These are phyloP conservation scores for Inga leiocalycina DNA, from an alignment of 306 rosid species.

Conservation along the genomic window DNA sequence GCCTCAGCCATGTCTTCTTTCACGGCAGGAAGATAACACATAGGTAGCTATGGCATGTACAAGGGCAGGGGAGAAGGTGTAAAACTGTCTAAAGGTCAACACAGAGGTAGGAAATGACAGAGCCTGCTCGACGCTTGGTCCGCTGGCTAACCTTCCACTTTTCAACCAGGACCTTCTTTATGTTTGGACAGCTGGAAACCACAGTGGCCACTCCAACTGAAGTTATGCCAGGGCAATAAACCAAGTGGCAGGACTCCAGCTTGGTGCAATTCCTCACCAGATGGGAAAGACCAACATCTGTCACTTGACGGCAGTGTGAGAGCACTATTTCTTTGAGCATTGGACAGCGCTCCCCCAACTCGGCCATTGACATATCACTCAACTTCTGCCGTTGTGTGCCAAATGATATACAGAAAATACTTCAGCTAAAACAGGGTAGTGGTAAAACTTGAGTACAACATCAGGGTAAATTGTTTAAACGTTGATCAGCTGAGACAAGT, in stretches of 20 bases:
- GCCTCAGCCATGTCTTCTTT: background rate
- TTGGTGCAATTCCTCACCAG: slow-evolving; percentile 69
- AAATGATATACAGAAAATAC: slow-evolving; percentile 23
- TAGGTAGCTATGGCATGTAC: slow-evolving; percentile 20
- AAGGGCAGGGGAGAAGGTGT: slow-evolving; percentile 25
- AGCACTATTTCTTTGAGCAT: slow-evolving; percentile 73
- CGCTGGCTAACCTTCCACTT: slow-evolving; percentile 92
- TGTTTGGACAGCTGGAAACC: slow-evolving; percentile 80
- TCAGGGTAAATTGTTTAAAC: background rate
- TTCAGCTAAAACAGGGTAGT: background rate
- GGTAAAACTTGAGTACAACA: background rate
- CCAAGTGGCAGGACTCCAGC: slow-evolving; percentile 91
- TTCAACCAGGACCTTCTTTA: slow-evolving; percentile 93
- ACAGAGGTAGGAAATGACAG: slow-evolving; percentile 80
- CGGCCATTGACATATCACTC: slow-evolving; percentile 88
- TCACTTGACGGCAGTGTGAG: slow-evolving; percentile 89
- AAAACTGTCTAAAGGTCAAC: slow-evolving; percentile 64
- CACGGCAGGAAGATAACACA: background rate
- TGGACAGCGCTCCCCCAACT: slow-evolving; percentile 87
- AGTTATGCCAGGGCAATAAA: slow-evolving; percentile 82
- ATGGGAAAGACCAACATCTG: slow-evolving; percentile 81
- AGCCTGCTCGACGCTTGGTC: slow-evolving; percentile 84
- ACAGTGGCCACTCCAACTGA: slow-evolving; percentile 83
- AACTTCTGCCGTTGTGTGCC: slow-evolving; percentile 57
- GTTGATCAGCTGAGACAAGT: slow-evolving; percentile 14